Conservation (phyloP, 257 asterid genomes). For the Solanum ossicruentum region DNA sequence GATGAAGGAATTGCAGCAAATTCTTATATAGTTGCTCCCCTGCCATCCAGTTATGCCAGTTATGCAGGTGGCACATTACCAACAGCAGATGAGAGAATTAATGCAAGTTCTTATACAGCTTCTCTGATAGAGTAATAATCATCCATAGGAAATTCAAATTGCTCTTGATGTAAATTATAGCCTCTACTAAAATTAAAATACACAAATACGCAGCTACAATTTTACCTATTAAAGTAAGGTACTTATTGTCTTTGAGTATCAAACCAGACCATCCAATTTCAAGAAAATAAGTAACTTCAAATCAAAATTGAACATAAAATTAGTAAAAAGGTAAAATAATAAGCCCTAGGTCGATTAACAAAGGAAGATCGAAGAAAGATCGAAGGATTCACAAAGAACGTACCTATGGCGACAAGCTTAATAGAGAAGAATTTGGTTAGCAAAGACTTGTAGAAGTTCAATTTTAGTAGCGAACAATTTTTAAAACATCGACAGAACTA, state of each 20-base stretch:
- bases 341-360: background rate
- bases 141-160: no score
- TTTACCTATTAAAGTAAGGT: no score
- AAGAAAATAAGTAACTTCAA: background rate
- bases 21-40: background rate
- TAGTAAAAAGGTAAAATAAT: background rate
- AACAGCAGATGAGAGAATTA: no score
- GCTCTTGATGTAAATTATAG: no score
- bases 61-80: no score
- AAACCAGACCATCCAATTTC: background rate
- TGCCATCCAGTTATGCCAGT: background rate
- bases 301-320: background rate
- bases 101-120: no score
- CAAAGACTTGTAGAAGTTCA: background rate
- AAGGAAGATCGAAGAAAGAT: background rate
- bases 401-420: slow-evolving; percentile 2
- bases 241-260: no score
- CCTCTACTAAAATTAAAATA: no score
- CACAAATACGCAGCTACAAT: no score
- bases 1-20: background rate
- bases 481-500: no score
- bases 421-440: background rate
- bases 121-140: no score
- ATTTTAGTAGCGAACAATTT: background rate
- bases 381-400: background rate